These are phyloP conservation scores for Coelastrella sp. DNA, from an alignment of 139 green algal species.

Conservation along the genomic window DNA sequence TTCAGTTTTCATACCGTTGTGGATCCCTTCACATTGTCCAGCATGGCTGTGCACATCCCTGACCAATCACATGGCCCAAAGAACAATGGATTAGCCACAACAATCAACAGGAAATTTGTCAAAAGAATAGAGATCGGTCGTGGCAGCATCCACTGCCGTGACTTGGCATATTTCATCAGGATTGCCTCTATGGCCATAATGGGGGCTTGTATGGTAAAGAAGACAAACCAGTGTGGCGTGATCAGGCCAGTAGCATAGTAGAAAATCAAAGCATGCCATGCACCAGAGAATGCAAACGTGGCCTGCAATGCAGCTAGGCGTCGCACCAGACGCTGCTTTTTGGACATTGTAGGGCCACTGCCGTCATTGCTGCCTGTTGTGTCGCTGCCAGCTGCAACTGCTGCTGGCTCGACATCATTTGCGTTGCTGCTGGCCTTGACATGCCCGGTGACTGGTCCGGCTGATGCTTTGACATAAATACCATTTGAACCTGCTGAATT, in stretches of 20 bases:
- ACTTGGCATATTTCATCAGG: slow-evolving; percentile 9
- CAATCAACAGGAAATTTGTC: slow-evolving; percentile 65
- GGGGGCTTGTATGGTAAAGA: slow-evolving; percentile 61
- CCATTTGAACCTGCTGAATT: neutral
- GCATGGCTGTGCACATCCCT: slow-evolving; percentile 46
- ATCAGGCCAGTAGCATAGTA: slow-evolving; percentile 58
- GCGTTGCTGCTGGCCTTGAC: neutral
- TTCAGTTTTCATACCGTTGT: neutral
- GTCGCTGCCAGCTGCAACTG: neutral
- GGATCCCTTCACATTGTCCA: slow-evolving; percentile 32
- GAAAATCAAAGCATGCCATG: slow-evolving; percentile 67
- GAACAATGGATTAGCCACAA: slow-evolving; percentile 59
- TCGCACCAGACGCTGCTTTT: slow-evolving; percentile 11
- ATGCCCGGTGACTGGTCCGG: neutral
- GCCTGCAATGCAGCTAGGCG: slow-evolving; percentile 38
- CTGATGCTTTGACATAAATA: neutral
- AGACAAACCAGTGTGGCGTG: slow-evolving; percentile 57
- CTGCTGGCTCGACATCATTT: neutral
- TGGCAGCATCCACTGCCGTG: slow-evolving; percentile 7
- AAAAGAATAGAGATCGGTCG: slow-evolving; percentile 29
- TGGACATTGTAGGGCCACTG: neutral
- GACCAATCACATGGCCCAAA: slow-evolving; percentile 57
- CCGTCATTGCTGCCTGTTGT: neutral
- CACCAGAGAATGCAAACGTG: slow-evolving; percentile 57
- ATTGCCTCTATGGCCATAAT: slow-evolving; percentile 55